phyloP scores from a whole-genome alignment of 192 early-diverging fungal species.

The Linnemannia elongata region DNA sequence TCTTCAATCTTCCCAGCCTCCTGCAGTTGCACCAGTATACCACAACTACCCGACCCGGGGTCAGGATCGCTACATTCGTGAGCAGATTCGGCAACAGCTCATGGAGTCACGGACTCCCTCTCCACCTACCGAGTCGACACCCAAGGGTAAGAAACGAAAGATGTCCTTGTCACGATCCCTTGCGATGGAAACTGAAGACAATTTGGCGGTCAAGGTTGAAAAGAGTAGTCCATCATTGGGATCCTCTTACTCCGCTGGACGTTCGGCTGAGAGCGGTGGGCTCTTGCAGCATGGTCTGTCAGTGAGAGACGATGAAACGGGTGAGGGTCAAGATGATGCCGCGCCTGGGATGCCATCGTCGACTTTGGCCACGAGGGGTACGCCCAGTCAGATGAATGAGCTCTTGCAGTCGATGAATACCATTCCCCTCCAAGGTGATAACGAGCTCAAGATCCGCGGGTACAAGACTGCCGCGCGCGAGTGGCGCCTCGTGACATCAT shows the following conservation, averaged over 20 bases:
- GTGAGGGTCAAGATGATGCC: too few species aligned
- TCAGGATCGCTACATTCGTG: neutral
- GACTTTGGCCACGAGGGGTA: neutral
- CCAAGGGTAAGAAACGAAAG: neutral
- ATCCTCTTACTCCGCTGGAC: neutral
- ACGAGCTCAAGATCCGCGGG: neutral
- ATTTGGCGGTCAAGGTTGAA: neutral
- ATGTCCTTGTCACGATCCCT: too few species aligned
- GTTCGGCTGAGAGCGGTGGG: neutral
- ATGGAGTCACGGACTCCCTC: neutral
- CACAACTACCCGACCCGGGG: neutral
- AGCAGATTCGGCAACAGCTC: neutral
- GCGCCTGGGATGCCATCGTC: neutral
- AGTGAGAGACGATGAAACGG: neutral
- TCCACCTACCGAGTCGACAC: neutral
- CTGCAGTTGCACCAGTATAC: neutral
- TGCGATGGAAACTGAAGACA: neutral
- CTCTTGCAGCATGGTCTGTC: neutral
- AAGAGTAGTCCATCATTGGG: neutral
- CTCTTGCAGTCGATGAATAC: neutral
- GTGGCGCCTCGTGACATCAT: neutral
- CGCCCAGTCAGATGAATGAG: neutral
- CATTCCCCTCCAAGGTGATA: neutral
- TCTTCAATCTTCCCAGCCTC: neutral
- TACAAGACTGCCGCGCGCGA: neutral